A percentile compares a stretch with the other conserved stretches of the same genome.
phyloP scores from a whole-genome alignment of 208 protist genomes.

The Crithidia brevicula region DNA sequence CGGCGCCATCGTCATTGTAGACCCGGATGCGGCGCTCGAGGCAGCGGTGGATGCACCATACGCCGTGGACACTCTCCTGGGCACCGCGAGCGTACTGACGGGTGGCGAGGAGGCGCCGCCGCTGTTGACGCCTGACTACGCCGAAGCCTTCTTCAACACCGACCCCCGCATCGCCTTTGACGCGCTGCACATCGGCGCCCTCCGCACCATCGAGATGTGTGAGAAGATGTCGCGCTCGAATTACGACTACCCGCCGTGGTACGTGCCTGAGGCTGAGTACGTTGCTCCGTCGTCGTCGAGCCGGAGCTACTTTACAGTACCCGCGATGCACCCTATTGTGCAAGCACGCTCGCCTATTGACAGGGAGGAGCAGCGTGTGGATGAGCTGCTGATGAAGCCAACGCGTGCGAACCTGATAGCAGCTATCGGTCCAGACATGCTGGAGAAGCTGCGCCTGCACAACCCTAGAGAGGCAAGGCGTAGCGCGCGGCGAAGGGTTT shows the following conservation, averaged over 20 bases:
- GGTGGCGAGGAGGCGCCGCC: constrained; percentile 23
- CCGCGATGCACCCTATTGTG: constrained; percentile 23
- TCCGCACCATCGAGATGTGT: constrained; percentile 42
- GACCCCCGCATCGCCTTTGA: constrained; percentile 78
- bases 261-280: constrained; percentile 11
- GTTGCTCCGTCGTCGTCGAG: not conserved
- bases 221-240: constrained; percentile 17
- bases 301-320: constrained; percentile 14
- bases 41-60: not conserved
- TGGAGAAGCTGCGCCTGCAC: constrained; percentile 24
- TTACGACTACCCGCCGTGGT: constrained; percentile 21
- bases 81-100: constrained; percentile 4
- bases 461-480: too few species aligned
- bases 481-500: too few species aligned
- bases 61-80: constrained; percentile 3
- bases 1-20: constrained; percentile 16
- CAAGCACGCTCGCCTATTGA: constrained; percentile 22
- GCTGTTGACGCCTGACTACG: constrained; percentile 34
- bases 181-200: constrained; percentile 59
- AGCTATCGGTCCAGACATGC: constrained; percentile 22
- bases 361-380: constrained; percentile 8
- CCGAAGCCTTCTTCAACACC: constrained; percentile 59
- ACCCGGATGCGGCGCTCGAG: constrained; percentile 6
- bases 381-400: constrained; percentile 8
- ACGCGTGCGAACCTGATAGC: constrained; percentile 12